A percentile compares a stretch with the other conserved stretches of the same genome.
These are phyloP conservation scores for Calonectria hawksworthii DNA, from an alignment of 2,329 filamentous ascomycete species.

Conservation along the genomic window DNA sequence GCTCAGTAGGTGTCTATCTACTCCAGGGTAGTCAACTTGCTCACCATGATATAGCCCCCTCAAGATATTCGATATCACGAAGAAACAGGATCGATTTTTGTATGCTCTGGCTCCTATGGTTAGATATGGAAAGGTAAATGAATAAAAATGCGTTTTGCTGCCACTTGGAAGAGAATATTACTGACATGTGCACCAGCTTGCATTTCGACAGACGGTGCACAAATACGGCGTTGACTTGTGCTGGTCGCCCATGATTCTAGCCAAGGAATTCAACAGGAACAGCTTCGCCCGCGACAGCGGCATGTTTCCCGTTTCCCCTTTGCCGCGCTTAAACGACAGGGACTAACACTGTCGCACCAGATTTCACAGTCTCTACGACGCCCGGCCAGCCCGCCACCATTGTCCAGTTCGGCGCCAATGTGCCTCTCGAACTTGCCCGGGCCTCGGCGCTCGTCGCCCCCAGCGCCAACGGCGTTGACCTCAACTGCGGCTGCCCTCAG, in stretches of 20 bases:
- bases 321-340: accelerated
- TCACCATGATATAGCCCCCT: conserved; percentile 62
- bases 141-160: neutral
- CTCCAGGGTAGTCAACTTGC: conserved; percentile 39
- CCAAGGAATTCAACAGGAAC: conserved; percentile 77
- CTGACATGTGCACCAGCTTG: conserved; percentile 62
- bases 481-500: conserved; percentile 82
- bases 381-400: conserved; percentile 71
- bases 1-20: conserved; percentile 37
- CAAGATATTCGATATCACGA: conserved; percentile 70
- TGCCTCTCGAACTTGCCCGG: conserved; percentile 71
- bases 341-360: conserved; percentile 46
- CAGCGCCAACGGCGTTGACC: conserved; percentile 74
- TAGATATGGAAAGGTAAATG: conserved; percentile 70
- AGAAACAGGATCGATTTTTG: conserved; percentile 65
- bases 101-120: conserved; percentile 78
- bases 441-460: conserved; percentile 74
- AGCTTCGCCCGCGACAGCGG: conserved; percentile 72
- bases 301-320: conserved; percentile 43
- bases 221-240: conserved; percentile 75
- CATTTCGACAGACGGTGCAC: conserved; percentile 77
- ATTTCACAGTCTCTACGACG: conserved; percentile 72
- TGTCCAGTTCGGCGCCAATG: conserved; percentile 76
- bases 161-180: no score
- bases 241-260: conserved; percentile 81